Evolutionary conservation across 805 yeast genomes (phyloP).

Genomic region (Yarrowia divulgata): DNA sequence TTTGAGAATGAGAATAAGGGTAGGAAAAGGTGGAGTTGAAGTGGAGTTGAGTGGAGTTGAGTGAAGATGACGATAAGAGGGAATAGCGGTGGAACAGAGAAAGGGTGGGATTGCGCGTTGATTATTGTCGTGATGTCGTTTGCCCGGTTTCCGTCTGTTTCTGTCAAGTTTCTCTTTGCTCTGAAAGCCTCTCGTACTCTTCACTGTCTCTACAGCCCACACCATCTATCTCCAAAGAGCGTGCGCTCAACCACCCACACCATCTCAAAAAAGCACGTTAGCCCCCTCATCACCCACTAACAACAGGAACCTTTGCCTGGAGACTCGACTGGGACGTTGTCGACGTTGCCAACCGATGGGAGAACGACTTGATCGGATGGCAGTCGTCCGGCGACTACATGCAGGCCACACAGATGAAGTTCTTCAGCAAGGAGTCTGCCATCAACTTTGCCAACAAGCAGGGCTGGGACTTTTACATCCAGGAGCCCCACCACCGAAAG

Average conservation of each 20-base stretch:
- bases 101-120: too few species aligned
- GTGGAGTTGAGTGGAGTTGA: background rate
- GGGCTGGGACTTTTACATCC: slow-evolving; percentile 84
- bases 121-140: too few species aligned
- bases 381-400: slow-evolving; percentile 80
- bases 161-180: too few species aligned
- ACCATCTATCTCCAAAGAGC: too few species aligned
- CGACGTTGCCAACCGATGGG: slow-evolving; percentile 84
- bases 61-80: background rate
- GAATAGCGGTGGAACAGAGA: too few species aligned
- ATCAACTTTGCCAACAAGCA: slow-evolving; percentile 79
- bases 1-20: background rate
- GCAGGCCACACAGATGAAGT: slow-evolving; percentile 77
- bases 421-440: slow-evolving; percentile 78
- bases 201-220: too few species aligned
- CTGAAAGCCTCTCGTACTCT: too few species aligned
- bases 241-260: too few species aligned
- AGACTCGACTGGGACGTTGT: slow-evolving; percentile 83
- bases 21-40: background rate
- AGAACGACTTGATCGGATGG: slow-evolving; percentile 86
- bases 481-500: slow-evolving; percentile 78
- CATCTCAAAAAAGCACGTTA: too few species aligned
- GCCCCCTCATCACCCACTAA: slow-evolving; percentile 5
- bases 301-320: slow-evolving; percentile 58
- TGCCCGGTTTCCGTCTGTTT: too few species aligned